A percentile compares a stretch with the other conserved stretches of the same genome.
Conservation (phyloP, 192 early-diverging fungal species). For the Coemansia sp. region DNA sequence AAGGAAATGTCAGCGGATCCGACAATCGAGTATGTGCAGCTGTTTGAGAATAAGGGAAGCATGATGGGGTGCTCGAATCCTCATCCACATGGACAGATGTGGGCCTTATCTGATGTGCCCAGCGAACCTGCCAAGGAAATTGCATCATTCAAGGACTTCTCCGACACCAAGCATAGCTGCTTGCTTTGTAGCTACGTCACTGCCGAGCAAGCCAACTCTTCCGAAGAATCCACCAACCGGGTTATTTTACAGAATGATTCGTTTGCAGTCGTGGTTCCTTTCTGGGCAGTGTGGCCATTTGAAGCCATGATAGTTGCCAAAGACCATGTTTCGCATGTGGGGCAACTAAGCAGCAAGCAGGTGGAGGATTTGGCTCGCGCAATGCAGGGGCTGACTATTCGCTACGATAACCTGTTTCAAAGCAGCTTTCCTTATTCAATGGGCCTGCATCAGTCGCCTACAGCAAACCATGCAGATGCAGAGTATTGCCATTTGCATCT, state of each 20-base stretch:
- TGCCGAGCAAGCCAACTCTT: constrained; percentile 38
- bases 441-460: constrained; percentile 89
- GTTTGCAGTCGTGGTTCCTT: constrained; percentile 85
- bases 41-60: constrained; percentile 98
- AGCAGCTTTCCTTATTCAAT: constrained; percentile 95
- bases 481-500: constrained; percentile 76
- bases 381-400: constrained; percentile 69
- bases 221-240: constrained; percentile 45
- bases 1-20: constrained; percentile 52
- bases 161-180: constrained; percentile 53
- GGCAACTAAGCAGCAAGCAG: constrained; percentile 54
- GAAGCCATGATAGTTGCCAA: constrained; percentile 85
- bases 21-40: constrained; percentile 77
- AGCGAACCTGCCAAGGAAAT: constrained; percentile 78
- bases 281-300: constrained; percentile 97
- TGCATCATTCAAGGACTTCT: constrained; percentile 60
- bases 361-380: constrained; percentile 71
- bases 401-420: constrained; percentile 92
- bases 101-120: constrained; percentile 84
- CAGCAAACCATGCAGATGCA: constrained; percentile 54
- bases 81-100: constrained; percentile 93
- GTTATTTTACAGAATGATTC: constrained; percentile 76
- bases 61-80: constrained; percentile 98
- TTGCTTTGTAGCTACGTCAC: constrained; percentile 80
- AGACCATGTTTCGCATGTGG: constrained; percentile 58